These are phyloP conservation scores for Lyophyllum semitale DNA, from an alignment of 768 basidiomycete species.

Conservation along the genomic window DNA sequence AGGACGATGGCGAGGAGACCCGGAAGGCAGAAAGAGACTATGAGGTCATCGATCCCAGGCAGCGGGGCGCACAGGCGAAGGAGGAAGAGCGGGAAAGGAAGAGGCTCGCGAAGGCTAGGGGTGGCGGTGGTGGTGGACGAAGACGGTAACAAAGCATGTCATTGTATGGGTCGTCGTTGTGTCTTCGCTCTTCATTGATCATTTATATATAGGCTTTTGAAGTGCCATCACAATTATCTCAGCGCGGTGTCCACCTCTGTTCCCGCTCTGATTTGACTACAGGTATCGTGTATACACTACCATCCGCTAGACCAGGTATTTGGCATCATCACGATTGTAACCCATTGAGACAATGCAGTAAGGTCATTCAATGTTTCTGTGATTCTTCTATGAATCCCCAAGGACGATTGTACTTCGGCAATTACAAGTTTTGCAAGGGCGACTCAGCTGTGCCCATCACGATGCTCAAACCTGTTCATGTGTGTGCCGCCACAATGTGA, in stretches of 20 bases:
- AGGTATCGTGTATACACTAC: too few relatives aligned
- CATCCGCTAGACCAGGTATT: too few relatives aligned
- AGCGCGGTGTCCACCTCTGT: too few relatives aligned
- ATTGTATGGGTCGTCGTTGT: neutral
- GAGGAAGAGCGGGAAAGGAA: constrained; percentile 80
- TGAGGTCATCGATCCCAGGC: constrained; percentile 86
- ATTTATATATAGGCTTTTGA: neutral
- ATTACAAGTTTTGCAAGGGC: neutral
- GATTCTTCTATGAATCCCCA: neutral
- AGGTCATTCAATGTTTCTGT: neutral
- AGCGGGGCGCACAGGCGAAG: constrained; percentile 68
- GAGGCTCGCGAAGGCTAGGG: constrained; percentile 35
- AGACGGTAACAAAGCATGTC: constrained; percentile 18
- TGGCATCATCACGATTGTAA: neutral
- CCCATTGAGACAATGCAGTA: neutral
- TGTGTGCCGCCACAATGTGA: neutral
- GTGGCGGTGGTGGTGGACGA: constrained; percentile 31
- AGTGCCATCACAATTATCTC: neutral
- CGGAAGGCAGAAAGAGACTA: constrained; percentile 82
- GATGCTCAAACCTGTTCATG: neutral
- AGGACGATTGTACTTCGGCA: neutral
- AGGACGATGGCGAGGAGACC: constrained; percentile 76
- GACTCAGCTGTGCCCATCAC: neutral
- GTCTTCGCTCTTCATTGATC: neutral
- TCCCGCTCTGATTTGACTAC: neutral